Evolutionary conservation across 129 eudicot genomes (phyloP), one percentile per base, ranked within the genome.

Genomic region (Centrapalus pauciflorus): DNA sequence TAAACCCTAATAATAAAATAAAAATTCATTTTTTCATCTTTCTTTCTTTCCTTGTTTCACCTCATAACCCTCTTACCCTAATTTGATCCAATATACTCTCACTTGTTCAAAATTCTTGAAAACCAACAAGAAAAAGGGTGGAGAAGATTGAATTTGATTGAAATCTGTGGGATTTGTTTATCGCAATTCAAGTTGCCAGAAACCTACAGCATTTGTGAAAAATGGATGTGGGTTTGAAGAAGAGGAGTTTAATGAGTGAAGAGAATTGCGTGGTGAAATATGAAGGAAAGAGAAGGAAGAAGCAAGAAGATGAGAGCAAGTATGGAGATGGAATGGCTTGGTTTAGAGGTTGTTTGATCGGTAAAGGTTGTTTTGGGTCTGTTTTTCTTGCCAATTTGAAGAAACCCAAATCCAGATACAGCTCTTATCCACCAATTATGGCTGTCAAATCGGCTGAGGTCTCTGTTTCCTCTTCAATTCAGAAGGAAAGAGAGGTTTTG

Each of bases 371-470:
- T 73, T 85, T 80, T 32, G 96, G 96, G 32, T 78, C 84, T 24
- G 96, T 88, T 20, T 88, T 58, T 67, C 37, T 88, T n/a, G 96
- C 96, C 4, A 88, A 72, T 61, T 72, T 80, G 24, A 88, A 82
- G 74, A 85, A 82, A 10, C 92, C 92, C 76, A 85, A 55, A 75
- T 85, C 85, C 5, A 75, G 27, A 55, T 82, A 80, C 79, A 65
- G 81, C 32, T 88, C 73, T 40, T 85, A 74, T 13, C 96, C 96
- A 10, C 30, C 80, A 21, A 70, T 85, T 25, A 88, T 88, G 96
- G 96, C 96, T 52, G 92, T 88, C 9, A 88, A 88, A 85, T 88
- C 89, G 51, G 92, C 92, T 20, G 96, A 89, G 84, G 90, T 89
- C 59, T 78, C 90, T 59, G 79, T 71, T 61, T 83, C 89, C 0